Conservation (phyloP, 371 early-diverging fungal genomes). For the Rhizopus stolonifer region DNA sequence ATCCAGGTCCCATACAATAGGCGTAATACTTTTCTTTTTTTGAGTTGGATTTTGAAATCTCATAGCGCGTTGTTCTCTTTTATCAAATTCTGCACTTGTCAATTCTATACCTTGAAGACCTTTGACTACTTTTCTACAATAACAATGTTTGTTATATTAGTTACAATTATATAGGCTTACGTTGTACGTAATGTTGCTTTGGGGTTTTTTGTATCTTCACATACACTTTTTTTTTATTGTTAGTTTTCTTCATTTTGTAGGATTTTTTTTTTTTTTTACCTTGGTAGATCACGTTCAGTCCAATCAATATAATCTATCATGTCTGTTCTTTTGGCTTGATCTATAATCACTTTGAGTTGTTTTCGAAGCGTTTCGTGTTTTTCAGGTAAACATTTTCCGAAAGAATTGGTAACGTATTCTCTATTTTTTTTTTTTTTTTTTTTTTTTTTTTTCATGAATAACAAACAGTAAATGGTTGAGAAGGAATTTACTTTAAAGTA, state of each 20-base stretch:
- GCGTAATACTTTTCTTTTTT: slow-evolving; percentile 8
- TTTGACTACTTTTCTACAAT: not conserved
- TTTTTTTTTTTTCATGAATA: too few species aligned
- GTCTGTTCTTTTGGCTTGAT: slow-evolving; percentile 37
- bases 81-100: slow-evolving; percentile 16
- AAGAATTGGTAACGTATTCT: slow-evolving; percentile 52
- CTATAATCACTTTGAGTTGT: slow-evolving; percentile 42
- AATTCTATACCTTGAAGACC: slow-evolving; percentile 18
- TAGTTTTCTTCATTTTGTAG: too few species aligned
- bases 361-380: slow-evolving; percentile 44
- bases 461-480: too few species aligned
- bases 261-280: slow-evolving; percentile 6
- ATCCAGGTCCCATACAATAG: slow-evolving; percentile 15
- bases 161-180: not conserved
- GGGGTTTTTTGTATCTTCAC: slow-evolving; percentile 14
- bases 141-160: not conserved
- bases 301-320: slow-evolving; percentile 72
- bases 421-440: too few species aligned
- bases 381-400: slow-evolving; percentile 37
- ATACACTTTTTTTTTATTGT: slow-evolving; percentile 9
- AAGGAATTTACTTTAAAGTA: slow-evolving; percentile 11
- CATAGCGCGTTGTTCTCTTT: slow-evolving; percentile 19
- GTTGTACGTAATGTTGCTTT: slow-evolving; percentile 5
- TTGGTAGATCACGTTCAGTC: slow-evolving; percentile 60
- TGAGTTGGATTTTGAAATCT: slow-evolving; percentile 18